Evolutionary conservation across 139 green algal species (phyloP), one percentile per base, ranked within the genome.

Genomic region (Coccomyxa sp.): DNA sequence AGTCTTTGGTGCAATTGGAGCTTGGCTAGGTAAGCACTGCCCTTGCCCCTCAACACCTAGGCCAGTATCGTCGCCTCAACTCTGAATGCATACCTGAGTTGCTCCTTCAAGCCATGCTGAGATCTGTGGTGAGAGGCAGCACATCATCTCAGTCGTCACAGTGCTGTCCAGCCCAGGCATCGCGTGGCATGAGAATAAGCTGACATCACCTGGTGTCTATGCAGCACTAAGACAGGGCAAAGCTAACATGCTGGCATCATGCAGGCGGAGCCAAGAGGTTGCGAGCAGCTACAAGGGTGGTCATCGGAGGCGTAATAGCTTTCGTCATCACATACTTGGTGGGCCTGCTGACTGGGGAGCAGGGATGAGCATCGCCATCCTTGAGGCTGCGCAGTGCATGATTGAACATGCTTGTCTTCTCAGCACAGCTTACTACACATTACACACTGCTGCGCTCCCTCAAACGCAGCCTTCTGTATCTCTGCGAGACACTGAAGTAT

Each of bases 221-320:
- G n/a, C n/a, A n/a, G n/a, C n/a, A n/a, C n/a, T n/a, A n/a, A n/a
- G 4, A 64, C 27, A 22, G 2, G 50, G 50, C 22, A 64, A 64
- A 7, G 50, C 5, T 64, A 64, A 64, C 27, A 1, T 22, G 27
- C 27, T 64, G 50, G 2, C 18, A 18, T 64, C 50, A 2, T 64
- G 50, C 50, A 64, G 50, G 64, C 70, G 69, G 69, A 31, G 78
- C 78, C 6, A 39, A 79, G 12, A 77, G 84, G 7, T 4, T 88
- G 0, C 81, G 83, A 4, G 92, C 91, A 14, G 81, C 84, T 0
- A 29, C 83, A n/a, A 77, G 93, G 5, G 90, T 95, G 27, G 77
- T 96, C 24, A n/a, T 97, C 0, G 93, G 93, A 36, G 93, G 93
- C 55, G 94, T 85, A 84, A 7, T 95, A 0, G 94, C 93, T 0